Evolutionary conservation across 164 flowering plant species (phyloP), one percentile per base, ranked within the genome.

Genomic region (Vitis amurensis): DNA sequence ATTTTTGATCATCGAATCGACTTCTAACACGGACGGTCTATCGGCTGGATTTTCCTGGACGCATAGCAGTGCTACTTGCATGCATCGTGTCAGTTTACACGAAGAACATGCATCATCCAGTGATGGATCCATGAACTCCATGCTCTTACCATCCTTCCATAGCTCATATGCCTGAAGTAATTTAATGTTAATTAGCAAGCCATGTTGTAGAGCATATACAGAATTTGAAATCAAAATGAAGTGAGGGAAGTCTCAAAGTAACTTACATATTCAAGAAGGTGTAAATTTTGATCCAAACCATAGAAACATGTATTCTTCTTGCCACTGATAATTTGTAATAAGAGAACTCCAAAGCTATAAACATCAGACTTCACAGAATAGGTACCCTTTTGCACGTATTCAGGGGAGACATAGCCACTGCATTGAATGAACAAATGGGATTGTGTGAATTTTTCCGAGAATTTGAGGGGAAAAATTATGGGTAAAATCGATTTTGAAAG

Each of bases 401-500:
- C 85, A 11, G 85, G 84, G 48, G 85, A 82, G 27, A 74, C 67
- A 44, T 67, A 82, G 3, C 85, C 85, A 65, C 85, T 82, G 79
- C 69, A 72, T 49, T 48, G 44, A 55, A 58, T 31, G 2, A 29
- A 31, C 44, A 31, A 31, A 31, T 31, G 44, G 44, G 7, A 31
- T 31, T 31, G 44, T 0, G 7, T 31, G 44, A 31, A 31, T 31
- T 31, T 15, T 19, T 51, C 8, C 31, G 11, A 49, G 15, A 19
- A 37, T 16, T 9, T 3, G 15, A 19, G 37, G 44, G 7, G 44
- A 31, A 31, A 31, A 31, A 4, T 31, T 59, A 59, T 4, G 14
- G 1, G 1, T 8, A 14, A 3, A 59, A 59, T 15, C 13, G 8
- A 29, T 31, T 4, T 31, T 62, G 51, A 10, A 50, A 62, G 51